Conservation (phyloP, 2,329 filamentous ascomycete genomes). For the Hawksworthiomyces lignivorus region DNA sequence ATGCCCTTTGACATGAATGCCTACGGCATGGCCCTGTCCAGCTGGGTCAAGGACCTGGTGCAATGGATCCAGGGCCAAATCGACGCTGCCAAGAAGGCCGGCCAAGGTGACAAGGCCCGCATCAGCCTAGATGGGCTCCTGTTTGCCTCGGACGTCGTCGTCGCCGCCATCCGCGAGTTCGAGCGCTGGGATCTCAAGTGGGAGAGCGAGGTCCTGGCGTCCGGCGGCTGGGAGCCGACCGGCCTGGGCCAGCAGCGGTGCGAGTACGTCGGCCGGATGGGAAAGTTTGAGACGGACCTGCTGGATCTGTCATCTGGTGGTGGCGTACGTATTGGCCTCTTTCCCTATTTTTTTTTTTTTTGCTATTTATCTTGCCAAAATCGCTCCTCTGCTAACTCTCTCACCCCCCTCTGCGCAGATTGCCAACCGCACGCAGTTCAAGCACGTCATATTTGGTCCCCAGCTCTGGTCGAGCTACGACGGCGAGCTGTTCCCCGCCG, state of each 20-base stretch:
- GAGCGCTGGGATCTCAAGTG: conserved; percentile 70
- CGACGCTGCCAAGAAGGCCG: conserved; percentile 39
- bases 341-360: background rate
- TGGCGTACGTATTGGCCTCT: conserved; percentile 54
- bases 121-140: conserved; percentile 53
- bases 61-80: conserved; percentile 28
- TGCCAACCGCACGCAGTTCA: conserved; percentile 84
- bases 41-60: conserved; percentile 42
- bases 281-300: conserved; percentile 72
- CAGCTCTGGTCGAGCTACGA: conserved; percentile 66
- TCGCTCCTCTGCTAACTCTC: conserved; percentile 3
- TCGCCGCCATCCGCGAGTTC: conserved; percentile 55
- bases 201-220: conserved; percentile 62
- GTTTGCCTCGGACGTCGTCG: conserved; percentile 55
- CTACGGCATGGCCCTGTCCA: conserved; percentile 61
- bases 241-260: conserved; percentile 59
- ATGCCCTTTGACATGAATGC: conserved; percentile 71
- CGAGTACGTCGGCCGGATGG: conserved; percentile 72
- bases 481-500: conserved; percentile 68
- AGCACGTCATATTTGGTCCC: conserved; percentile 84
- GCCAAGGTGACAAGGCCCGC: conserved; percentile 22
- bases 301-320: conserved; percentile 65
- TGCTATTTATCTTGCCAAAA: conserved; percentile 46
- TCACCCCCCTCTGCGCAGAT: conserved; percentile 41
- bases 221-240: conserved; percentile 69